Conservation (phyloP, 352 stramenopile genomes). For the Phytophthora gonapodyides region DNA sequence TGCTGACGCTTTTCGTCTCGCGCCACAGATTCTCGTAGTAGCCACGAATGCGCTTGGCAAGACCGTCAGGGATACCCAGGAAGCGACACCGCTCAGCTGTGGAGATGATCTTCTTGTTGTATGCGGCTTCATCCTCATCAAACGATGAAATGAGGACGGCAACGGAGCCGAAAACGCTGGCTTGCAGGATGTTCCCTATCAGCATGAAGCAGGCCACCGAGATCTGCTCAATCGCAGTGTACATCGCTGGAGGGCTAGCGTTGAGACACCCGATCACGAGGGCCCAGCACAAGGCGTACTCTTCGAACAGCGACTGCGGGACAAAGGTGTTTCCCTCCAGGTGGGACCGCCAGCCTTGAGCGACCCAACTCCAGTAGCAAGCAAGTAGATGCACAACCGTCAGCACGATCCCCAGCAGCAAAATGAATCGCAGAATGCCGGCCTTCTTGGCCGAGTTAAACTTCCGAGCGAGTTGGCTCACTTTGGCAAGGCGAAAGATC, state of each 20-base stretch:
- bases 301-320: constrained; percentile 26
- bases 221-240: constrained; percentile 49
- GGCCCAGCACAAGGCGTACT: constrained; percentile 61
- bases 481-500: constrained; percentile 70
- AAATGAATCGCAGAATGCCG: constrained; percentile 57
- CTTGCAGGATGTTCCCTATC: constrained; percentile 68
- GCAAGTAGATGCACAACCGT: constrained; percentile 57
- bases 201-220: constrained; percentile 76
- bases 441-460: constrained; percentile 73
- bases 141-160: constrained; percentile 70
- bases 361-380: constrained; percentile 71
- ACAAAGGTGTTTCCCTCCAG: constrained; percentile 39
- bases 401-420: constrained; percentile 57
- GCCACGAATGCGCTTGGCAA: constrained; percentile 56
- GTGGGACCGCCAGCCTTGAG: constrained; percentile 46
- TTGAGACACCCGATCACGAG: constrained; percentile 67
- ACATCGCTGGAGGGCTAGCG: constrained; percentile 62
- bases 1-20: constrained; percentile 66
- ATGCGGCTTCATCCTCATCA: constrained; percentile 65
- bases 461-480: constrained; percentile 56
- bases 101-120: constrained; percentile 74
- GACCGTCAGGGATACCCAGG: constrained; percentile 58
- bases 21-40: constrained; percentile 78
- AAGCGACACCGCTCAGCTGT: constrained; percentile 70
- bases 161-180: constrained; percentile 71